These are phyloP conservation scores for Diaporthe ilicicola DNA, from an alignment of 2,329 filamentous ascomycete species.

Conservation along the genomic window DNA sequence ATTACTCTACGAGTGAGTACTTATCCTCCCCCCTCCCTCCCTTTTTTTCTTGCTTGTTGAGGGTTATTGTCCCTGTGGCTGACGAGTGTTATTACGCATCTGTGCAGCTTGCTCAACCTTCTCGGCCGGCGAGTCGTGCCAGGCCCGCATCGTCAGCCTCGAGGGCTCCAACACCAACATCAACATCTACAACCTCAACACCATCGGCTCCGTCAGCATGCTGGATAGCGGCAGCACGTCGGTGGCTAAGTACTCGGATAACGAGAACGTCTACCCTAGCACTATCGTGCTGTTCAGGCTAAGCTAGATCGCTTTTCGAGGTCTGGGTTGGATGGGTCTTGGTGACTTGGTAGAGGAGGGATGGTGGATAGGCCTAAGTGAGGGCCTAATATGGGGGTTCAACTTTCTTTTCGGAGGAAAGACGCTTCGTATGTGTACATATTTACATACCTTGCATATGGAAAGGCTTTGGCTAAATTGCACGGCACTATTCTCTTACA, in stretches of 20 bases:
- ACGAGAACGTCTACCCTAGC: slow-evolving; percentile 49
- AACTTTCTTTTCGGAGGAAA: not conserved
- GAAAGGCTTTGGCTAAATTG: not conserved
- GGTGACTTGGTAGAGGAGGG: not conserved
- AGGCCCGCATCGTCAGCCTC: slow-evolving; percentile 52
- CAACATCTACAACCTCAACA: slow-evolving; percentile 55
- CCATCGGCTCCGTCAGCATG: slow-evolving; percentile 53
- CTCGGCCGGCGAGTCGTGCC: slow-evolving; percentile 53
- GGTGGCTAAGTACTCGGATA: slow-evolving; percentile 48
- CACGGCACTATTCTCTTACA: not conserved
- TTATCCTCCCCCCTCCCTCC: no score
- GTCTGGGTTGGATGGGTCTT: not conserved
- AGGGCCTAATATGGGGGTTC: no score
- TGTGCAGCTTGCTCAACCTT: slow-evolving; percentile 54
- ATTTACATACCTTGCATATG: not conserved
- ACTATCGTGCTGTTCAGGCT: slow-evolving; percentile 47
- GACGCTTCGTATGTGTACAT: not conserved
- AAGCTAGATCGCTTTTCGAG: slow-evolving; percentile 12
- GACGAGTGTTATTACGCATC: not conserved
- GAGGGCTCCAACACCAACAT: slow-evolving; percentile 42
- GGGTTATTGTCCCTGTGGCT: not conserved
- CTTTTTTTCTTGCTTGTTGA: not conserved
- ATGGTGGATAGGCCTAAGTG: no score
- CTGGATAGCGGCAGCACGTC: slow-evolving; percentile 46
- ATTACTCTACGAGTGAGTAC: slow-evolving; percentile 52